A percentile compares a stretch with the other conserved stretches of the same genome.
Conservation (phyloP, 805 yeast species). For the Isabelozyma gotoi region DNA sequence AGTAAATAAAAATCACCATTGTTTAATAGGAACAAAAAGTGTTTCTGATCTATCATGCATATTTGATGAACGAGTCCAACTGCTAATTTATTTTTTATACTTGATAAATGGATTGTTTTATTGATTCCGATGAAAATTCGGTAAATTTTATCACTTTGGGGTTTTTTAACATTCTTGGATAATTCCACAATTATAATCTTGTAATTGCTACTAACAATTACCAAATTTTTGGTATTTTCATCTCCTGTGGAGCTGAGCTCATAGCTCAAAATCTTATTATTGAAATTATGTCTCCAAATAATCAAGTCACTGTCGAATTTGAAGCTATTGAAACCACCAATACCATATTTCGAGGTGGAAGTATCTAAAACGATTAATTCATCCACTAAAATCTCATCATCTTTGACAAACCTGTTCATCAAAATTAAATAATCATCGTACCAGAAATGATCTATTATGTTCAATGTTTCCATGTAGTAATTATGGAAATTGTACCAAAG, state of each 20-base stretch:
- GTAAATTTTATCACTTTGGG: conserved; percentile 10
- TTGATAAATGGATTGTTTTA: conserved; percentile 34
- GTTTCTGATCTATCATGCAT: conserved; percentile 24
- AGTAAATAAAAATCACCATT: conserved; percentile 41
- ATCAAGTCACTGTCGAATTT: conserved; percentile 38
- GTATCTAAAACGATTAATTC: conserved; percentile 37
- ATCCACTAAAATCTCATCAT: conserved; percentile 21
- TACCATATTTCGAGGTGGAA: conserved; percentile 28
- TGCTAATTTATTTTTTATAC: conserved; percentile 25
- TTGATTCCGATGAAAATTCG: conserved; percentile 27
- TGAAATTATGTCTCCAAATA: conserved; percentile 38
- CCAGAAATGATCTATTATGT: conserved; percentile 36
- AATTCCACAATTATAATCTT: conserved; percentile 28
- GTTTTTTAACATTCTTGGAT: conserved; percentile 7
- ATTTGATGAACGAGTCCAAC: conserved; percentile 21
- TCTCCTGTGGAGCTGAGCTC: conserved; percentile 12
- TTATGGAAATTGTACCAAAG: conserved; percentile 41
- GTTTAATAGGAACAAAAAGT: conserved; percentile 33
- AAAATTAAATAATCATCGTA: conserved; percentile 32
- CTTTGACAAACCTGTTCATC: conserved; percentile 25
- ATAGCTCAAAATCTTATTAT: conserved; percentile 17
- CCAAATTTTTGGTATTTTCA: conserved; percentile 9
- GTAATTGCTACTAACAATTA: conserved; percentile 29
- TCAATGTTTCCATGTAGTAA: conserved; percentile 29
- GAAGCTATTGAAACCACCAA: conserved; percentile 27